These are phyloP conservation scores for Heterobasidion parviporum DNA, from an alignment of 1,284 basidiomycete genomes.

Conservation along the genomic window DNA sequence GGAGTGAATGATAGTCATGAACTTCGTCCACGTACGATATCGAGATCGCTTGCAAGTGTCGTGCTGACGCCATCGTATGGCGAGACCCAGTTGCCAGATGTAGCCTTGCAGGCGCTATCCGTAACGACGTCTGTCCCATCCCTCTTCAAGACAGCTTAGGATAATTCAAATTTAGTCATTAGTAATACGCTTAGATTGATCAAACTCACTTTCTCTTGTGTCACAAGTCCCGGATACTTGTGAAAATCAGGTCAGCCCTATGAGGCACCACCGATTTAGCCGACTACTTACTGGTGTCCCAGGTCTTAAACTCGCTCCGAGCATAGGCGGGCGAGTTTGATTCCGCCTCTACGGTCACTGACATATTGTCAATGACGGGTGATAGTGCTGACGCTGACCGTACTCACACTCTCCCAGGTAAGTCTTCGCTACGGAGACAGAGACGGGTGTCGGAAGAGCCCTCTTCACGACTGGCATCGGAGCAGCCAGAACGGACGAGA, in stretches of 20 bases:
- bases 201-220: conserved; percentile 39
- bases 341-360: conserved; percentile 37
- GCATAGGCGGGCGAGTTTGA: conserved; percentile 38
- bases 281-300: conserved; percentile 32
- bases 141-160: conserved; percentile 39
- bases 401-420: conserved; percentile 28
- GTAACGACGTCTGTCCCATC: conserved; percentile 42
- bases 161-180: neutral
- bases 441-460: conserved; percentile 28
- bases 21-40: conserved; percentile 31
- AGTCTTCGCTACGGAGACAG: conserved; percentile 27
- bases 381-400: neutral
- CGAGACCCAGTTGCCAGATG: conserved; percentile 45
- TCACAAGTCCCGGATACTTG: conserved; percentile 43
- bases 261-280: neutral
- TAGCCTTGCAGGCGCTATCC: conserved; percentile 30
- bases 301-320: conserved; percentile 34
- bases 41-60: conserved; percentile 35
- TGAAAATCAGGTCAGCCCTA: neutral
- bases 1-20: neutral
- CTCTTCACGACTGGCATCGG: conserved; percentile 4
- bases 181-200: neutral
- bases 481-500: neutral
- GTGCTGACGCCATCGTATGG: conserved; percentile 39
- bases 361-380: neutral